Conservation (phyloP, 1,284 basidiomycete species). For the Malassezia arunalokei region DNA sequence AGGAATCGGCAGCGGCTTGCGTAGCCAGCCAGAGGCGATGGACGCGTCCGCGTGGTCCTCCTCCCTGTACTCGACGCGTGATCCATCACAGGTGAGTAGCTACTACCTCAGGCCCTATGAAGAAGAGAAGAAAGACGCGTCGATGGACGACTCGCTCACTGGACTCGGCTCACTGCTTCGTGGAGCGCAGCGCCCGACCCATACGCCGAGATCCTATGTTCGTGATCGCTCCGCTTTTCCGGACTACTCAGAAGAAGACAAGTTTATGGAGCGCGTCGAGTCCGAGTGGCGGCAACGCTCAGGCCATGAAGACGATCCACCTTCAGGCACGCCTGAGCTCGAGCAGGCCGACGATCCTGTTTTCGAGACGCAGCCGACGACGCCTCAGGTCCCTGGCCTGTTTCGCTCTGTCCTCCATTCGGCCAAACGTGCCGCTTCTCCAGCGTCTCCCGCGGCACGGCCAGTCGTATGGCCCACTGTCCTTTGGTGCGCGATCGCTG, state of each 20-base stretch:
- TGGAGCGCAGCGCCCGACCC: slow-evolving; percentile 9
- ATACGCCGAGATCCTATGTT: slow-evolving; percentile 8
- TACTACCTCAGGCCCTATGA: slow-evolving; percentile 10
- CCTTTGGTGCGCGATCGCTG: background rate
- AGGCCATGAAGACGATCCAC: background rate
- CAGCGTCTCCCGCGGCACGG: background rate
- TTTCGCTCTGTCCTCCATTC: slow-evolving; percentile 5
- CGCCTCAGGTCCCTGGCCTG: slow-evolving; percentile 8
- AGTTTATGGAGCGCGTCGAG: slow-evolving; percentile 13
- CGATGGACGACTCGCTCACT: slow-evolving; percentile 1
- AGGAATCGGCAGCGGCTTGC: background rate
- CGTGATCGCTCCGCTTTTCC: background rate
- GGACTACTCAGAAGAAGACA: slow-evolving; percentile 12
- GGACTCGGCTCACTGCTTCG: slow-evolving; percentile 12
- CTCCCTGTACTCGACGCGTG: slow-evolving; percentile 12
- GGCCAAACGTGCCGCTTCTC: background rate
- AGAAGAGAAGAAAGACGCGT: background rate
- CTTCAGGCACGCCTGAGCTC: background rate
- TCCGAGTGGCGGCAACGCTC: background rate
- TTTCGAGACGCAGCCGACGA: background rate
- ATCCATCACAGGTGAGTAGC: slow-evolving; percentile 13
- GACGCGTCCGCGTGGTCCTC: slow-evolving; percentile 12
- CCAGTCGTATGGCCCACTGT: background rate
- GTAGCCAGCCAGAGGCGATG: slow-evolving; percentile 1
- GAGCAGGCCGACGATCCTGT: slow-evolving; percentile 1